Conservation (phyloP, 345 rosid genomes). For the Populus deltoides region DNA sequence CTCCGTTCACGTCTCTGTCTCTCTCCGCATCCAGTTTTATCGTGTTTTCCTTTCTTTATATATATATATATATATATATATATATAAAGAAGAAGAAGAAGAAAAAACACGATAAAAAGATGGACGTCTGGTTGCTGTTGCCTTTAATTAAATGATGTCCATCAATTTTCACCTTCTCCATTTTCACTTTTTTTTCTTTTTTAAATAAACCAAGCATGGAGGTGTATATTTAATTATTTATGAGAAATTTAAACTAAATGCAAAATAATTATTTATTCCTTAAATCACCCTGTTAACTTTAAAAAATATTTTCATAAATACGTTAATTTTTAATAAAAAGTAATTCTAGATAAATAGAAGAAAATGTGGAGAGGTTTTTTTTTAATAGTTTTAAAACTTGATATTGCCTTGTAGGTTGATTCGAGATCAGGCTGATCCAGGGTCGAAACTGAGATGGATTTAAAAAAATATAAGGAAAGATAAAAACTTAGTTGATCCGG, state of each 20-base stretch:
- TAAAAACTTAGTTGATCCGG: no score
- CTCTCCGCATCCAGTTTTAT: no score
- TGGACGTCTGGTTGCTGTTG: not conserved
- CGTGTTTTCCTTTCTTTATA: not conserved
- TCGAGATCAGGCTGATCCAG: rapidly evolving
- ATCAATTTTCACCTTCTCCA: not conserved
- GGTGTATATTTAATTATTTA: no score
- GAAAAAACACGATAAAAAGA: not conserved
- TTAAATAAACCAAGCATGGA: no score
- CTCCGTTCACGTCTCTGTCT: constrained; percentile 2
- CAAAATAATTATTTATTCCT: no score
- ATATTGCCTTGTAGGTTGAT: rapidly evolving
- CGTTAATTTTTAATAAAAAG: no score
- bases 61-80: not conserved
- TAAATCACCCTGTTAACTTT: no score
- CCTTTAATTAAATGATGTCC: not conserved
- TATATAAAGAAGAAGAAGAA: not conserved
- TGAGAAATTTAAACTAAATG: no score
- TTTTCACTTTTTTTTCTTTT: not conserved
- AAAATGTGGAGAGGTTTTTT: rapidly evolving
- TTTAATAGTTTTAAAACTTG: no score
- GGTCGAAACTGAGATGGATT: rapidly evolving
- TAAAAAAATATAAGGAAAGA: no score
- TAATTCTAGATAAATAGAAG: no score
- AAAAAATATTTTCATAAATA: no score